A percentile compares a stretch with the other conserved stretches of the same genome.
These are phyloP conservation scores for Amanita thiersii DNA, from an alignment of 768 basidiomycete species.

Conservation along the genomic window DNA sequence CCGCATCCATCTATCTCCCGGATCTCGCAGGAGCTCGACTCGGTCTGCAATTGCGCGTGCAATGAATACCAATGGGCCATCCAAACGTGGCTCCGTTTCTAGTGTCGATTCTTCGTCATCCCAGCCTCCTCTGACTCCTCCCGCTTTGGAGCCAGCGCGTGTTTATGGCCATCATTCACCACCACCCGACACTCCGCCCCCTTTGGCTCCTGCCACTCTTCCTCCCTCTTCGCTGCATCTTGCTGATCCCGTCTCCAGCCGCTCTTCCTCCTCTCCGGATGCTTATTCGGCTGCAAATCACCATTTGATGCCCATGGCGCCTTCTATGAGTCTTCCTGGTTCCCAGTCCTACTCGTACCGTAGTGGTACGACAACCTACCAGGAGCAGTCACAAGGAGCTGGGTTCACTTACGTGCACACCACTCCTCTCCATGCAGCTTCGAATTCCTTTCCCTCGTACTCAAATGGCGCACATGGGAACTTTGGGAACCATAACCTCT, in stretches of 20 bases:
- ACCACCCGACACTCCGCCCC: conserved; percentile 49
- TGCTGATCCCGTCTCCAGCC: conserved; percentile 26
- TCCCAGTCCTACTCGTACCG: conserved; percentile 27
- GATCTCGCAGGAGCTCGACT: conserved; percentile 62
- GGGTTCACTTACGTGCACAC: conserved; percentile 31
- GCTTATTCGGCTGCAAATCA: conserved; percentile 29
- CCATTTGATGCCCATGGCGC: conserved; percentile 17
- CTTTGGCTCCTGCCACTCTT: conserved; percentile 43
- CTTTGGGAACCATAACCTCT: conserved; percentile 15
- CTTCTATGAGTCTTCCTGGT: conserved; percentile 11
- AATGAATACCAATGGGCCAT: conserved; percentile 17
- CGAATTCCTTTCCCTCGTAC: conserved; percentile 25
- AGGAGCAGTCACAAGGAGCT: conserved; percentile 30
- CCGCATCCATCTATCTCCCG: conserved; percentile 75
- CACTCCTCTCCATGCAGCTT: conserved; percentile 21
- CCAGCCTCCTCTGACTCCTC: conserved; percentile 30
- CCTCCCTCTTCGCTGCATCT: conserved; percentile 29
- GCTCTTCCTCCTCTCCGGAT: conserved; percentile 40
- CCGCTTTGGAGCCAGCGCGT: conserved; percentile 37
- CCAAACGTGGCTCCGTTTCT: conserved; percentile 22
- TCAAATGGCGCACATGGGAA: conserved; percentile 22
- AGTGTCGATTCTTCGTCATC: conserved; percentile 17
- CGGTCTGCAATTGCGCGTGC: conserved; percentile 48
- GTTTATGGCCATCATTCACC: conserved; percentile 27
- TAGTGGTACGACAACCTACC: conserved; percentile 34